Conservation (phyloP, 805 yeast species). For the Jamesozyma gamospora region DNA sequence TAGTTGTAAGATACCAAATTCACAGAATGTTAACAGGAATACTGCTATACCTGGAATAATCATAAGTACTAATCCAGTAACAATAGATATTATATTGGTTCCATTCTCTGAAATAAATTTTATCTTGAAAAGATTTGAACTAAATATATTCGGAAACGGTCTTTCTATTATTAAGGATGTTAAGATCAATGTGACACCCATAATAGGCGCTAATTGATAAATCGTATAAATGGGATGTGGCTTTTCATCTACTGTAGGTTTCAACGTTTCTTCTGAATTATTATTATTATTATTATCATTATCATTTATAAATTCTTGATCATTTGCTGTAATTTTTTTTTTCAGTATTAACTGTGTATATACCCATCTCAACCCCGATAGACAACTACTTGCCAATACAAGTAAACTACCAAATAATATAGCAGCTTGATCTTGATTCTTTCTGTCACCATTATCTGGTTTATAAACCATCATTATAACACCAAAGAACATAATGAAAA, state of each 20-base stretch:
- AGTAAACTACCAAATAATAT: constrained; percentile 51
- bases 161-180: constrained; percentile 69
- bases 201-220: constrained; percentile 73
- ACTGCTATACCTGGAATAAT: constrained; percentile 80
- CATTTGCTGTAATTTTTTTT: constrained; percentile 32
- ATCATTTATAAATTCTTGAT: neutral
- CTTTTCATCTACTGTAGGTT: constrained; percentile 9
- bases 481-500: constrained; percentile 69
- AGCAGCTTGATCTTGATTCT: constrained; percentile 7
- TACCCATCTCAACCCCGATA: constrained; percentile 93
- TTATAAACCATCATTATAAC: constrained; percentile 79
- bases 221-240: constrained; percentile 78
- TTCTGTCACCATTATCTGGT: constrained; percentile 23
- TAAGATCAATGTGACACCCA: constrained; percentile 52
- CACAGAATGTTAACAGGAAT: constrained; percentile 81
- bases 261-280: neutral
- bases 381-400: constrained; percentile 67
- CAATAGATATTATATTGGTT: constrained; percentile 27
- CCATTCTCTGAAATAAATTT: constrained; percentile 4
- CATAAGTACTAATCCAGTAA: constrained; percentile 47
- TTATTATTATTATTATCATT: neutral
- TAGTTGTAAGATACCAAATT: constrained; percentile 69
- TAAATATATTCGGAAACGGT: constrained; percentile 22
- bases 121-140: constrained; percentile 17
- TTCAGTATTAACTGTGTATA: constrained; percentile 76